phyloP scores from a whole-genome alignment of 2,329 filamentous ascomycete genomes.

The Colletotrichum sp. region DNA sequence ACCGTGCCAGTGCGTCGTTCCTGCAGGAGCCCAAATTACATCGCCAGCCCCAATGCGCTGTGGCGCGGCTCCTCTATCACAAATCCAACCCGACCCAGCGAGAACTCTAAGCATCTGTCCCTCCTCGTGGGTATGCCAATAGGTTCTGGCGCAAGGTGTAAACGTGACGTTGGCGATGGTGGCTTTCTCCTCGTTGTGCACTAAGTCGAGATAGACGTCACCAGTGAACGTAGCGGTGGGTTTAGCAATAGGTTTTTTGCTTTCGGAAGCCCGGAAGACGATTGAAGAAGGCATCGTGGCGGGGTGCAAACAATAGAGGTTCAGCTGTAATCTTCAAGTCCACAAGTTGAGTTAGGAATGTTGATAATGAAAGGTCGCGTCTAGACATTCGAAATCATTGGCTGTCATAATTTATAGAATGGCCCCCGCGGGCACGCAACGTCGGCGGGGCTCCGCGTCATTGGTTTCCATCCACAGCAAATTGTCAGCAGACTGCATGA shows the following conservation, averaged over 20 bases:
- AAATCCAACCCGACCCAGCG: constrained; percentile 45
- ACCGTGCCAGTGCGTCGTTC: constrained; percentile 50
- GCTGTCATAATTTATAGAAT: not conserved
- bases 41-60: constrained; percentile 42
- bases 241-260: not conserved
- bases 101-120: constrained; percentile 47
- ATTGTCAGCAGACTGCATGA: not conserved
- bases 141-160: constrained; percentile 45
- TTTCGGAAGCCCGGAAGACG: not conserved
- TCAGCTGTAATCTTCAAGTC: not conserved
- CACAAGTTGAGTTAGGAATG: not conserved
- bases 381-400: not conserved
- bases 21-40: constrained; percentile 42
- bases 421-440: not conserved
- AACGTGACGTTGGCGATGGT: constrained; percentile 39
- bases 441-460: not conserved
- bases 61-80: constrained; percentile 42
- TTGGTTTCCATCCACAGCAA: not conserved
- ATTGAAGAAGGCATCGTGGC: not conserved
- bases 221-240: not conserved
- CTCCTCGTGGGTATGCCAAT: constrained; percentile 50
- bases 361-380: not conserved
- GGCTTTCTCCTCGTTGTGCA: not conserved
- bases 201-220: not conserved
- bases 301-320: not conserved